Base-by-base conservation (phyloP, 352 stramenopile species). In the Globisporangium paroecandrum region DNA sequence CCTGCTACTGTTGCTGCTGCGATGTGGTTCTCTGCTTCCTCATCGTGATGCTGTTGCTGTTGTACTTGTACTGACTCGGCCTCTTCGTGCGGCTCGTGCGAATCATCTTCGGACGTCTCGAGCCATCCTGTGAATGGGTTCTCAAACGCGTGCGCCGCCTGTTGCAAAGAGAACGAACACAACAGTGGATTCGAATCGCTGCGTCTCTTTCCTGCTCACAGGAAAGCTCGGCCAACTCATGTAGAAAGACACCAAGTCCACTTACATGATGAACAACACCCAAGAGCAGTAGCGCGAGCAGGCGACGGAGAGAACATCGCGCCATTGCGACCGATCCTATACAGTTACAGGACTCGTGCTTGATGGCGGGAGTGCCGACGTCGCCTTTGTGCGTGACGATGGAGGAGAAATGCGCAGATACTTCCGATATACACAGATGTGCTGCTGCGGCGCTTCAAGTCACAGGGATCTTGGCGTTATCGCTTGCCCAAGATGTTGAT, bases 51-150 rank as follows among this genome's bases (percentile, higher is more conserved):
- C 1, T 4, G 41, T 18, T 49, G 43, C 5, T 22, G 15, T 29
- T 25, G 47, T 1, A 27, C 2, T 3, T 25, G 27, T 5, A 18
- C 10, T 43, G 36, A 43, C 36, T 25, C 18, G 10, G 2, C 8
- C 20, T 60, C 55, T 60, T 32, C 18, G 3, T 25, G 27, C 18
- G 8, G 18, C 27, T 41, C 7, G 22, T 27, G 55, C 18, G 22
- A 8, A 20, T 41, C 34, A 0, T 61, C 20, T 15, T 59, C 32
- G 2, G 34, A 7, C 13, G n/a, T 15, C 27, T 22, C 15, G 13
- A 60, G 15, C 64, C 64, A 69, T 41, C n/a, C 22, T 1, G 29
- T 22, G 6, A 69, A 69, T 24, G 57, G 57, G 18, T 61, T 55
- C 56, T 55, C 64, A 46, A 69, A 51, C 38, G 55, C 68, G 34